Base-by-base conservation (phyloP, 768 basidiomycete genomes). In the Rhizopogon rudus region DNA sequence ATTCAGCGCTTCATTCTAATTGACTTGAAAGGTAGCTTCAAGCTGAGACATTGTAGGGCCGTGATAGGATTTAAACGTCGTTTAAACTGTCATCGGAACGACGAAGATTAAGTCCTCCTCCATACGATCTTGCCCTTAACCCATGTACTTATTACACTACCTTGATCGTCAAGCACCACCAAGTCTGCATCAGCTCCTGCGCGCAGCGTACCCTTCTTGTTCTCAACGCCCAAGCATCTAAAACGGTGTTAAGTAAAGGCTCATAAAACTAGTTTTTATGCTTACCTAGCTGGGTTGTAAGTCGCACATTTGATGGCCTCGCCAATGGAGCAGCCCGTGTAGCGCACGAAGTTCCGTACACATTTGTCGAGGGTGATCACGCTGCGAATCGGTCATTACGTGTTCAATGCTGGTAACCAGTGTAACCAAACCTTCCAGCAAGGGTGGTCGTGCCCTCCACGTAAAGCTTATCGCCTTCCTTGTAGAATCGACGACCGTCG, bases 171-270 rank as follows among this genome's bases (percentile, higher is more conserved):
- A 44, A 93, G 78, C 28, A 94, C 82, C 40, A 86, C 81, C 39
- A 96, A 72, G 71, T 96, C 93, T 8, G 92, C 93, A 66, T 94
- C 88, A 31, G 84, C 89, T n/a, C 90, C 92, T 1, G 87, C 72
- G 46, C 86, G 79, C 22, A 95, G 73, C 17, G 87, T 87, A 22
- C 93, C 93, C 72, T 94, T 96, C 61, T 73, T 81, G 55, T 84
- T 73, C 67, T 88, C 86, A 53, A 91, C 88, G 16, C 88, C 84
- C 17, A 96, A 79, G 66, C 88, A 87, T 60, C 87, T 88, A 54
- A 8, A 57, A 37, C 44, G 46, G 56, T 31, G 43, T 10, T 25
- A 41, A 53, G 41, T 31, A n/a, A 58, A 25, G 17, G 35, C 53
- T 40, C 54, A 29, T 6, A 9, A 35, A 31, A 40, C 45, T 17